Percentiles rank a stretch among this genome's conserved stretches.
Evolutionary conservation across 768 basidiomycete species (phyloP).

Genomic region (Sarcodon aspratus): DNA sequence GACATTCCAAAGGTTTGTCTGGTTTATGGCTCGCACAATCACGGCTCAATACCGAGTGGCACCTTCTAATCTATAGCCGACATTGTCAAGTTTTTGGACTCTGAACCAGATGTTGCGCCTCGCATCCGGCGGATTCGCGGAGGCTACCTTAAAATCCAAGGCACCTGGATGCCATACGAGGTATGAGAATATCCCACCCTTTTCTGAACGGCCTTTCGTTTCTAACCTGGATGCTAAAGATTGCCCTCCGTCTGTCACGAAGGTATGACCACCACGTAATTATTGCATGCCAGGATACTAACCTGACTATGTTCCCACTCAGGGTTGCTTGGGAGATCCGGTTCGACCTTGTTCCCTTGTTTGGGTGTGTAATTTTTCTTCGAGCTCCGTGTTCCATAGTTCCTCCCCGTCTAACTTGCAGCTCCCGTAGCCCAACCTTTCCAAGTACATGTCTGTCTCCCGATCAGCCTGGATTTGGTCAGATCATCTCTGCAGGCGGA

Average conservation of each 20-base stretch:
- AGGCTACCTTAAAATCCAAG: slow-evolving; percentile 86
- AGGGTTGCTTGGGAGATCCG: slow-evolving; percentile 87
- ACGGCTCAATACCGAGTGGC: background rate
- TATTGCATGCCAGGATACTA: background rate
- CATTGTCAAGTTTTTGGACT: slow-evolving; percentile 89
- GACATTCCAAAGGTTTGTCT: slow-evolving; percentile 71
- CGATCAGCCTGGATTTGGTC: slow-evolving; percentile 80
- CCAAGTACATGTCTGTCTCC: slow-evolving; percentile 76
- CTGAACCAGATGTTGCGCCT: slow-evolving; percentile 76
- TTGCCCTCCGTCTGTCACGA: slow-evolving; percentile 68
- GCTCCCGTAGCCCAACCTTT: slow-evolving; percentile 56
- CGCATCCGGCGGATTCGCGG: slow-evolving; percentile 78
- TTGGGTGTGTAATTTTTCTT: slow-evolving; percentile 44
- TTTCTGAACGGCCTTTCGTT: slow-evolving; percentile 1
- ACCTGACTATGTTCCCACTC: slow-evolving; percentile 5
- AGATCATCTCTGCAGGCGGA: slow-evolving; percentile 44
- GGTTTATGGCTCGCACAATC: background rate
- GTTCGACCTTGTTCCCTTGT: slow-evolving; percentile 76
- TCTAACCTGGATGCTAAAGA: slow-evolving; percentile 27
- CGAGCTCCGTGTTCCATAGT: slow-evolving; percentile 3
- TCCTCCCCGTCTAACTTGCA: slow-evolving; percentile 3
- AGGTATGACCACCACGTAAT: slow-evolving; percentile 36
- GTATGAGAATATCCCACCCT: slow-evolving; percentile 23
- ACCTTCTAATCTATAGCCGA: slow-evolving; percentile 46
- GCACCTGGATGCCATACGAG: slow-evolving; percentile 92